These are phyloP conservation scores for Alternaria ventricosa DNA, from an alignment of 2,329 filamentous ascomycete species.

Conservation along the genomic window DNA sequence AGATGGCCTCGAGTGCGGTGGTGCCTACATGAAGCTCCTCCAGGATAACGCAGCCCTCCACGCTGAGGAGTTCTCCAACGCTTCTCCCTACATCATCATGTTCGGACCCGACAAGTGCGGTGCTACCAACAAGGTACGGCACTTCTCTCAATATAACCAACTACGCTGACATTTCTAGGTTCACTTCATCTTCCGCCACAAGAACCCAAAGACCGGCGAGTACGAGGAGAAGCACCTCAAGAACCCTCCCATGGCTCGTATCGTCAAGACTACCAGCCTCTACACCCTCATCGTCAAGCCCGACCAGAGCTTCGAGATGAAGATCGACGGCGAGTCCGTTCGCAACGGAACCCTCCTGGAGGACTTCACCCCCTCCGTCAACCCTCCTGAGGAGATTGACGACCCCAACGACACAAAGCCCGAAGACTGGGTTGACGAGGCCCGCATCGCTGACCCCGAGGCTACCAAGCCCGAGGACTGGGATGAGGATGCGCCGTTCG, in stretches of 20 bases:
- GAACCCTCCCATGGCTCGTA: constrained; percentile 81
- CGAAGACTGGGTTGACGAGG: constrained; percentile 92
- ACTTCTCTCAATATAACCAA: not conserved
- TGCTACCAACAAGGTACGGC: constrained; percentile 90
- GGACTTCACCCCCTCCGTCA: constrained; percentile 92
- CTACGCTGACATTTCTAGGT: constrained; percentile 54
- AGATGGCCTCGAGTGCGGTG: constrained; percentile 97
- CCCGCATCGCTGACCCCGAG: constrained; percentile 88
- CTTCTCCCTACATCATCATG: constrained; percentile 99
- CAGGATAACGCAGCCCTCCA: constrained; percentile 97
- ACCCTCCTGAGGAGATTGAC: constrained; percentile 93
- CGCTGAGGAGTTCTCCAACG: constrained; percentile 96
- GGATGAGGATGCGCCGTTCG: constrained; percentile 97
- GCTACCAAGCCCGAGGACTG: constrained; percentile 97
- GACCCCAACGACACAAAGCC: constrained; percentile 94
- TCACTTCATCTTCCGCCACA: constrained; percentile 99
- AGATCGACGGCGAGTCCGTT: constrained; percentile 86
- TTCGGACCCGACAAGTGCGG: constrained; percentile 99
- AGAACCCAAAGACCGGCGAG: constrained; percentile 99
- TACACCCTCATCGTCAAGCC: constrained; percentile 97
- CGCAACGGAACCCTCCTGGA: constrained; percentile 92
- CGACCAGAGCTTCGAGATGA: constrained; percentile 93
- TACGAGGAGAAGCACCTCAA: constrained; percentile 99
- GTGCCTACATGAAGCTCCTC: constrained; percentile 98
- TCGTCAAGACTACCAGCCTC: constrained; percentile 89